Percentiles rank a stretch among this genome's conserved stretches.
phyloP scores from a whole-genome alignment of 2,329 filamentous ascomycete species.

The Cladosporium sphaerospermum region DNA sequence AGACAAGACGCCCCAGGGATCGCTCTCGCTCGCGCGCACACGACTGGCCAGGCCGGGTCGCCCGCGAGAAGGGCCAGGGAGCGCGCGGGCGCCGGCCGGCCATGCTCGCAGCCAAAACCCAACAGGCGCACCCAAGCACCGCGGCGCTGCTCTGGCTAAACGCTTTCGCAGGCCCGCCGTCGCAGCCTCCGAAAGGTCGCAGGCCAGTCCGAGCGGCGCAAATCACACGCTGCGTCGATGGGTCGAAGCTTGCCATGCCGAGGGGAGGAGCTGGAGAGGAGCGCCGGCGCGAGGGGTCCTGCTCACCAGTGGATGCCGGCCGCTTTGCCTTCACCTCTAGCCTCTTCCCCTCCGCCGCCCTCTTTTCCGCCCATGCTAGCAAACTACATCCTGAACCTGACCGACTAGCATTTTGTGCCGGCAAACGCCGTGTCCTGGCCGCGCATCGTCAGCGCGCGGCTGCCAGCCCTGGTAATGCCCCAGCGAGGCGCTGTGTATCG shows the following conservation, averaged over 20 bases:
- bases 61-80: background rate
- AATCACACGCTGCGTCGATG: constrained; percentile 1
- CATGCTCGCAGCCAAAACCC: constrained; percentile 1
- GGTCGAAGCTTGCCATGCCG: constrained; percentile 6
- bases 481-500: constrained; percentile 1
- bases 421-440: constrained; percentile 1
- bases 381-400: too few species aligned
- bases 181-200: background rate
- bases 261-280: constrained; percentile 1
- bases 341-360: too few species aligned
- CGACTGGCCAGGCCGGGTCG: constrained; percentile 6
- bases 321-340: too few species aligned
- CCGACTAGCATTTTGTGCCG: background rate
- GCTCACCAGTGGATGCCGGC: too few species aligned
- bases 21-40: background rate
- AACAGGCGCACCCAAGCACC: background rate
- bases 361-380: too few species aligned
- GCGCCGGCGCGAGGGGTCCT: background rate
- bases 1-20: background rate
- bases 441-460: constrained; percentile 2
- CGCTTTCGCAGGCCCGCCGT: background rate
- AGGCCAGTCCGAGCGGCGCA: constrained; percentile 8
- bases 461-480: constrained; percentile 5
- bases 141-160: constrained; percentile 10
- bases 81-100: background rate